Conservation (phyloP, 2,329 filamentous ascomycete species). For the Monilinia fructigena region DNA sequence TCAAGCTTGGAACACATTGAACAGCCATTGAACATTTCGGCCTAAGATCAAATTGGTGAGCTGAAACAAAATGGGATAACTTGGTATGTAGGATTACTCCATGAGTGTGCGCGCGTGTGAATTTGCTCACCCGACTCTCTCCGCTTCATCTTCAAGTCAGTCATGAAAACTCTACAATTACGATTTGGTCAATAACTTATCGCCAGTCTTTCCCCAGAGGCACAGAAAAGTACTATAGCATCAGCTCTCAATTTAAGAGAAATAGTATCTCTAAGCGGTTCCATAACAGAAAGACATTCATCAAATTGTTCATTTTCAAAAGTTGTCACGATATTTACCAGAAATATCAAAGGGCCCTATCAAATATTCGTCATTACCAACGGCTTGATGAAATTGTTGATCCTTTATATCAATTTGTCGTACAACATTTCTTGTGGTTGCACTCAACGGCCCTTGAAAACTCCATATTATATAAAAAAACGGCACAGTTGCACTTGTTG, state of each 20-base stretch:
- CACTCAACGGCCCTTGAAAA: slow-evolving; percentile 5
- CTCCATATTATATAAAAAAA: not conserved
- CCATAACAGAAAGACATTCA: not conserved
- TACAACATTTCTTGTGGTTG: not conserved
- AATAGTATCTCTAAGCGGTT: not conserved
- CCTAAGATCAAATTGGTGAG: not conserved
- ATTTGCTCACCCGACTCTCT: slow-evolving; percentile 10
- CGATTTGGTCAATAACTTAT: not conserved
- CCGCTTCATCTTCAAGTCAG: not conserved
- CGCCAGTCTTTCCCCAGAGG: slow-evolving; percentile 1
- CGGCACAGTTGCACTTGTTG: not conserved
- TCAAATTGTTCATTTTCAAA: not conserved
- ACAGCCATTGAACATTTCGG: not conserved
- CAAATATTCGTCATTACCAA: not conserved
- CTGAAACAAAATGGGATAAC: slow-evolving; percentile 4
- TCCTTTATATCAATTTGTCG: not conserved
- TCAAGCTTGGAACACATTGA: not conserved
- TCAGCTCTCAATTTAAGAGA: not conserved
- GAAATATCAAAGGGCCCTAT: not conserved
- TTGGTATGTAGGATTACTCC: slow-evolving; percentile 9
- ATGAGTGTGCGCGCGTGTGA: not conserved
- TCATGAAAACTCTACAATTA: not conserved
- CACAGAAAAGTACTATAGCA: not conserved
- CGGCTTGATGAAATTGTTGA: not conserved
- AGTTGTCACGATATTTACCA: not conserved